These are phyloP conservation scores for Eucalyptus lansdowneana DNA, from an alignment of 345 rosid species.

Conservation along the genomic window DNA sequence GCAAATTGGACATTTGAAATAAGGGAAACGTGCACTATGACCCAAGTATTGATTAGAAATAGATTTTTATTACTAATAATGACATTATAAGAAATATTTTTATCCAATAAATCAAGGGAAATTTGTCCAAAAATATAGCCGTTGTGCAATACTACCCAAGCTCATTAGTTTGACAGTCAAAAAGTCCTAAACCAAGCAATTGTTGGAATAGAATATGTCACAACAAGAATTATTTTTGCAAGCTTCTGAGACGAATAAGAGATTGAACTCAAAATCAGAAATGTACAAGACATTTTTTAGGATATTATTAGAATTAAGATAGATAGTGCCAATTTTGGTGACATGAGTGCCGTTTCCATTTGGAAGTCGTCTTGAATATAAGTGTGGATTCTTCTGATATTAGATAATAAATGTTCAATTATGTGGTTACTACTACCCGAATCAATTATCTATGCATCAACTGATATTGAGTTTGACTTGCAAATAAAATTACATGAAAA, in stretches of 20 bases:
- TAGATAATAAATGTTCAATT: neutral
- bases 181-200: too few species aligned
- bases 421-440: neutral
- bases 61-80: too few species aligned
- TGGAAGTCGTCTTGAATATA: neutral
- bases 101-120: too few species aligned
- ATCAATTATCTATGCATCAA: too few species aligned
- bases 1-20: too few species aligned
- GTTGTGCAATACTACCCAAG: too few species aligned
- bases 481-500: too few species aligned
- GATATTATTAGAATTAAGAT: neutral
- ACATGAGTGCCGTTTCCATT: neutral
- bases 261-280: fast-evolving
- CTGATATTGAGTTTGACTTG: neutral
- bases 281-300: neutral
- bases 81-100: too few species aligned
- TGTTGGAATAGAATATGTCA: neutral
- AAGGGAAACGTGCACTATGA: too few species aligned
- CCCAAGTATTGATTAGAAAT: too few species aligned
- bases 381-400: neutral
- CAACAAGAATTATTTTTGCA: neutral
- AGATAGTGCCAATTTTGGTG: neutral
- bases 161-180: too few species aligned
- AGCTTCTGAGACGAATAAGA: neutral
- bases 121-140: too few species aligned